Evolutionary conservation across 306 rosid species (phyloP).

Genomic region (Dalbergia cultrata): DNA sequence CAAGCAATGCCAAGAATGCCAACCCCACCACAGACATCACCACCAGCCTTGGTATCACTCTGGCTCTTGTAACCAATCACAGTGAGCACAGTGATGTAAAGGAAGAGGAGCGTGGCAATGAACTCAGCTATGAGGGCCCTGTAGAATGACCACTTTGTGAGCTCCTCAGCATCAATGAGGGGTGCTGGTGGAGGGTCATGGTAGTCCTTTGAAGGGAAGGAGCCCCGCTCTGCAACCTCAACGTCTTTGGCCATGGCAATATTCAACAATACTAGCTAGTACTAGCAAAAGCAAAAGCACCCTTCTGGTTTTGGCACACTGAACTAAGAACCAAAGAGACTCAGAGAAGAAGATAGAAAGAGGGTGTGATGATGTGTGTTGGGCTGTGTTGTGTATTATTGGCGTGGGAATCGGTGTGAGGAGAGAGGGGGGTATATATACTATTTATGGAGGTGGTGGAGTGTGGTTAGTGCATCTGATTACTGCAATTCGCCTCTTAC

Average conservation of each 20-base stretch:
- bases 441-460: neutral
- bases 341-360: neutral
- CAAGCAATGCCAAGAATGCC: slow-evolving; percentile 79
- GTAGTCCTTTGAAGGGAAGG: slow-evolving; percentile 40
- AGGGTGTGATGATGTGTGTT: neutral
- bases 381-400: neutral
- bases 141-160: slow-evolving; percentile 72
- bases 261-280: too few relatives aligned
- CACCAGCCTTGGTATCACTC: slow-evolving; percentile 28
- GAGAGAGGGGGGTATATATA: slow-evolving; percentile 34
- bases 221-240: slow-evolving; percentile 37
- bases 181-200: slow-evolving; percentile 50
- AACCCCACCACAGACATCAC: slow-evolving; percentile 65
- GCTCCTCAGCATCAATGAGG: slow-evolving; percentile 38
- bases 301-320: neutral
- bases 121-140: slow-evolving; percentile 84
- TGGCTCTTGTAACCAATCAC: slow-evolving; percentile 76
- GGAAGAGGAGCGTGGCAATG: slow-evolving; percentile 77
- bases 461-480: slow-evolving; percentile 15
- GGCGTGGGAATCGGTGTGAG: neutral
- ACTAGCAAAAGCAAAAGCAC: too few relatives aligned
- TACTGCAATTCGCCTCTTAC: neutral
- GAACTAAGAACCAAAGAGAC: neutral
- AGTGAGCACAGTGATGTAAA: slow-evolving; percentile 70
- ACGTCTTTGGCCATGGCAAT: slow-evolving; percentile 40